A percentile compares a stretch with the other conserved stretches of the same genome.
Conservation (phyloP, 345 rosid genomes). For the Nasturtium officinale region DNA sequence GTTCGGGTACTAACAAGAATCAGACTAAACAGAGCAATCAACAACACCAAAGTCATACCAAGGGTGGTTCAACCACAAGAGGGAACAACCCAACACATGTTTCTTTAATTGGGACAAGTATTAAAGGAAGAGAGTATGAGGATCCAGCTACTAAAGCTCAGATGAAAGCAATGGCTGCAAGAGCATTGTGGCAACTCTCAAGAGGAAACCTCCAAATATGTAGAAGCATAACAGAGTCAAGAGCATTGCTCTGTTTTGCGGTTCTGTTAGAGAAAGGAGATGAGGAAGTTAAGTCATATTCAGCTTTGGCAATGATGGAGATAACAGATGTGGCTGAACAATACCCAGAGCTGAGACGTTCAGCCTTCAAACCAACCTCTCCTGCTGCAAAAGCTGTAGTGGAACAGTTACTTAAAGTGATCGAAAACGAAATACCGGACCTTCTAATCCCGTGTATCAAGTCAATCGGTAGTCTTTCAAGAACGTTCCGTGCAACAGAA, state of each 20-base stretch:
- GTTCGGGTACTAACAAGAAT: conserved; percentile 19
- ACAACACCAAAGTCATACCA: conserved; percentile 33
- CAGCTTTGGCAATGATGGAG: conserved; percentile 77
- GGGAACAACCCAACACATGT: conserved; percentile 46
- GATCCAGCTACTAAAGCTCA: conserved; percentile 62
- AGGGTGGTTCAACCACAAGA: conserved; percentile 37
- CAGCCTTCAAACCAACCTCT: conserved; percentile 73
- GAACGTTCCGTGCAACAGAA: conserved; percentile 78
- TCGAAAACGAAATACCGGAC: conserved; percentile 57
- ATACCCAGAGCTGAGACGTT: conserved; percentile 60
- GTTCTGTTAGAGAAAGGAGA: conserved; percentile 64
- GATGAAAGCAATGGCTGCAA: conserved; percentile 84
- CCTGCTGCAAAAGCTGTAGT: conserved; percentile 76
- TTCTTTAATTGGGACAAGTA: conserved; percentile 56
- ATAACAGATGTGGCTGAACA: conserved; percentile 68
- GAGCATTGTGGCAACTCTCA: conserved; percentile 70
- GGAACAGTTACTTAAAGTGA: conserved; percentile 56
- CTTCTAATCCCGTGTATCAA: conserved; percentile 59
- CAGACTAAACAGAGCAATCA: conserved; percentile 33
- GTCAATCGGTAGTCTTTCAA: conserved; percentile 72
- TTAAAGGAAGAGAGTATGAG: conserved; percentile 62
- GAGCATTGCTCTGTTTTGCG: conserved; percentile 70
- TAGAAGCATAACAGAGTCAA: conserved; percentile 66
- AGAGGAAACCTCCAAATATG: conserved; percentile 65
- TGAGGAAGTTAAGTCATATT: conserved; percentile 63